phyloP scores from a whole-genome alignment of 805 yeast genomes.

The Kazachstania psychrophila region DNA sequence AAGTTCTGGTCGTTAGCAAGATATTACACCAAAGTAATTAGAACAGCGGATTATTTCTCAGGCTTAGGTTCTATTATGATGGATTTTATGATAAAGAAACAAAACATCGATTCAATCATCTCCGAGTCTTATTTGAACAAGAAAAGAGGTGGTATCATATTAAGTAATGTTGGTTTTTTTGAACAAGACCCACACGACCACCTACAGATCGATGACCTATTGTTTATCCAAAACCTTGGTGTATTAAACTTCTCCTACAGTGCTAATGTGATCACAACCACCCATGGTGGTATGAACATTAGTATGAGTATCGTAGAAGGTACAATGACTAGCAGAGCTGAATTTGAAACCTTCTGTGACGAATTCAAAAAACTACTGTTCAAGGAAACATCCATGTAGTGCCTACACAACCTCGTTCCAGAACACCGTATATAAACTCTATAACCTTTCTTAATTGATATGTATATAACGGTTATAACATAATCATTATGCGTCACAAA shows the following conservation, averaged over 20 bases:
- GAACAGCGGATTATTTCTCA: conserved; percentile 11
- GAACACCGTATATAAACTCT: too few species aligned
- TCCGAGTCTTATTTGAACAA: conserved; percentile 10
- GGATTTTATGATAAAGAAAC: conserved; percentile 9
- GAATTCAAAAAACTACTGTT: too few species aligned
- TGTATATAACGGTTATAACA: too few species aligned
- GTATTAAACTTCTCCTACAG: conserved; percentile 16
- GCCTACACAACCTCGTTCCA: too few species aligned
- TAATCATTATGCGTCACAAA: too few species aligned
- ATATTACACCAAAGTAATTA: conserved; percentile 14
- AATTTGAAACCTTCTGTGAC: too few species aligned
- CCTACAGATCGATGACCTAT: conserved; percentile 10
- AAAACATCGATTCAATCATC: conserved; percentile 17
- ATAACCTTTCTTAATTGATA: too few species aligned
- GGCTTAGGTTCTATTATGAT: conserved; percentile 20
- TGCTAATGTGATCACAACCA: conserved; percentile 16
- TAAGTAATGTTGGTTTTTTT: conserved; percentile 22
- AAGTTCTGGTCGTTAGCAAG: conserved; percentile 17
- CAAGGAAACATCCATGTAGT: too few species aligned
- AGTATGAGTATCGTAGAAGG: conserved; percentile 14
- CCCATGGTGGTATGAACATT: conserved; percentile 18
- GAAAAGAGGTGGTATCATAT: conserved; percentile 18
- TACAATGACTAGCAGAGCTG: conserved; percentile 4
- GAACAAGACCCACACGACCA: background rate
- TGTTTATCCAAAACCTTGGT: conserved; percentile 20